Evolutionary conservation across 805 yeast species (phyloP).

Genomic region (Hanseniaspora guilliermondii): DNA sequence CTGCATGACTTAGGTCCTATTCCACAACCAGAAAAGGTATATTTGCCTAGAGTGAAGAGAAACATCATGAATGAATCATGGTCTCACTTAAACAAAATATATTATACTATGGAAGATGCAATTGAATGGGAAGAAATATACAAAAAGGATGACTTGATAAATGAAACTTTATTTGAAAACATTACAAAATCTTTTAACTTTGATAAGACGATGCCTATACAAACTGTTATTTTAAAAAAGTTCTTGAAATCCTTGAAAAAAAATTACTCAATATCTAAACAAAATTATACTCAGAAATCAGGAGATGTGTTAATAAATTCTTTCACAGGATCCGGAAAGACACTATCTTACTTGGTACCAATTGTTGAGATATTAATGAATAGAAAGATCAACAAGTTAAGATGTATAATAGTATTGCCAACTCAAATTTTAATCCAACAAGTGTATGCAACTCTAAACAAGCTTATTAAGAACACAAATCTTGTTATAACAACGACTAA

Average conservation of each 20-base stretch:
- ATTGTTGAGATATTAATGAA: constrained; percentile 53
- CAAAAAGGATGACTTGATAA: constrained; percentile 14
- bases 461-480: constrained; percentile 53
- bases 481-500: constrained; percentile 43
- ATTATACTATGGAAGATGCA: constrained; percentile 15
- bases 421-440: constrained; percentile 79
- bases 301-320: constrained; percentile 86
- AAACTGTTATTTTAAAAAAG: constrained; percentile 23
- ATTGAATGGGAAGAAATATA: constrained; percentile 21
- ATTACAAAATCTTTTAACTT: constrained; percentile 25
- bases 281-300: constrained; percentile 38
- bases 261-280: constrained; percentile 22
- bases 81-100: constrained; percentile 22
- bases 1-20: constrained; percentile 49
- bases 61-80: constrained; percentile 23
- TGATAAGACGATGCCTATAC: constrained; percentile 25
- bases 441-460: constrained; percentile 53
- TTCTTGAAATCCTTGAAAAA: constrained; percentile 22
- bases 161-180: constrained; percentile 17
- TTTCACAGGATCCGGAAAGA: constrained; percentile 92
- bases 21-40: constrained; percentile 58
- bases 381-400: constrained; percentile 55
- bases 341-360: constrained; percentile 79
- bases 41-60: constrained; percentile 27
- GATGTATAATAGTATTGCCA: constrained; percentile 77